phyloP scores from a whole-genome alignment of 2,329 filamentous ascomycete species.

The Epichloe sp. region DNA sequence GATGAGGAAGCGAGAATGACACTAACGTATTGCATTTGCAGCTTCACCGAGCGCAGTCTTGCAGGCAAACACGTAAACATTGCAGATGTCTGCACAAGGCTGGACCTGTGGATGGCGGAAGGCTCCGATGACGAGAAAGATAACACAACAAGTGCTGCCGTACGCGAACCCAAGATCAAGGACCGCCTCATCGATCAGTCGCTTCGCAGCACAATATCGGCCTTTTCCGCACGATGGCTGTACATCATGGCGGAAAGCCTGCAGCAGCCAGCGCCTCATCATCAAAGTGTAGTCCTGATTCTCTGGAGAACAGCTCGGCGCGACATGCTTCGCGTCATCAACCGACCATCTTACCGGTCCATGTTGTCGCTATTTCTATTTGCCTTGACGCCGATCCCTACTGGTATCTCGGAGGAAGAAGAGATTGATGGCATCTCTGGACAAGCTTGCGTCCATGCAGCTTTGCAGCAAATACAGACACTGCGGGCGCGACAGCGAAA shows the following conservation, averaged over 20 bases:
- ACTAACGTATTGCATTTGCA: not conserved
- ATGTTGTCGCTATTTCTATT: slow-evolving; percentile 27
- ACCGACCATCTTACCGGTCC: slow-evolving; percentile 27
- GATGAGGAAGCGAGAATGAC: not conserved
- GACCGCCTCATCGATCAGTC: slow-evolving; percentile 14
- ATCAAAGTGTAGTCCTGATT: slow-evolving; percentile 10
- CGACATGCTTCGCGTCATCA: slow-evolving; percentile 27
- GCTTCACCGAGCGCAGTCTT: slow-evolving; percentile 12
- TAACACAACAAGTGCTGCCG: slow-evolving; percentile 6
- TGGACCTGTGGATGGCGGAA: slow-evolving; percentile 23
- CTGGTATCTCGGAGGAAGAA: slow-evolving; percentile 26
- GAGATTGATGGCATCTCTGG: slow-evolving; percentile 26
- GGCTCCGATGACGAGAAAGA: slow-evolving; percentile 4
- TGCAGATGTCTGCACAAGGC: slow-evolving; percentile 16
- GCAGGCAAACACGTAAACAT: slow-evolving; percentile 19
- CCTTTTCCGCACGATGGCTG: slow-evolving; percentile 19
- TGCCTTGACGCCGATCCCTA: slow-evolving; percentile 25
- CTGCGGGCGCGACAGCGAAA: slow-evolving; percentile 25
- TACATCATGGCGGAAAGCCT: slow-evolving; percentile 9
- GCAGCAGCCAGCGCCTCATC: slow-evolving; percentile 1
- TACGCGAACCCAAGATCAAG: not conserved
- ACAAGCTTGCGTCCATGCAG: slow-evolving; percentile 26
- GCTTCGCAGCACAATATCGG: slow-evolving; percentile 14
- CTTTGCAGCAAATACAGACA: slow-evolving; percentile 26
- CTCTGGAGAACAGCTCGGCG: slow-evolving; percentile 24